Conservation (phyloP, 164 flowering plant species). For the Magnolia sinica region DNA sequence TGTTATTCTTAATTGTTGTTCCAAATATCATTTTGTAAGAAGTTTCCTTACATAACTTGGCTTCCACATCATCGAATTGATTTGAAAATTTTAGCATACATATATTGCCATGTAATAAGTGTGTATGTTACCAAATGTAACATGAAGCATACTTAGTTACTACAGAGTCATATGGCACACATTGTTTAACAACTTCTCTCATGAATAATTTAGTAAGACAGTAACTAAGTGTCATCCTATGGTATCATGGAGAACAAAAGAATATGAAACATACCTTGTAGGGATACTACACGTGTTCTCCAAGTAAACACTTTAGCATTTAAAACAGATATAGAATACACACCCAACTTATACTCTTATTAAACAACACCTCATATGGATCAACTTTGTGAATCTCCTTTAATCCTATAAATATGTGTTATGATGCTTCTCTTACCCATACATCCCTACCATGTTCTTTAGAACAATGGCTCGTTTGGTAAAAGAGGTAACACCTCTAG, state of each 20-base stretch:
- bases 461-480: no score
- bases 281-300: conserved; percentile 67
- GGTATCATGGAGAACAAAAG: not conserved
- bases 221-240: not conserved
- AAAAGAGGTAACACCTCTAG: no score
- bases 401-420: no score
- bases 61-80: not conserved
- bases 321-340: conserved; percentile 34
- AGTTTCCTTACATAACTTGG: conserved; percentile 1
- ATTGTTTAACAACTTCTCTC: not conserved
- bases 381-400: no score
- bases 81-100: not conserved
- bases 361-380: no score
- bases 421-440: no score
- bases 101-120: not conserved
- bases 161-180: not conserved
- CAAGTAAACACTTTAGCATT: conserved; percentile 60
- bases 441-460: no score
- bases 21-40: not conserved
- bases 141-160: not conserved
- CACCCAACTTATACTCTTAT: no score
- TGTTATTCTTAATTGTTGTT: conserved; percentile 5
- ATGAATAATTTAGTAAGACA: not conserved
- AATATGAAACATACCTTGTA: conserved; percentile 42
- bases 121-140: not conserved